A percentile compares a stretch with the other conserved stretches of the same genome.
These are phyloP conservation scores for Alternaria brassicicola DNA, from an alignment of 2,329 filamentous ascomycete genomes.

Conservation along the genomic window DNA sequence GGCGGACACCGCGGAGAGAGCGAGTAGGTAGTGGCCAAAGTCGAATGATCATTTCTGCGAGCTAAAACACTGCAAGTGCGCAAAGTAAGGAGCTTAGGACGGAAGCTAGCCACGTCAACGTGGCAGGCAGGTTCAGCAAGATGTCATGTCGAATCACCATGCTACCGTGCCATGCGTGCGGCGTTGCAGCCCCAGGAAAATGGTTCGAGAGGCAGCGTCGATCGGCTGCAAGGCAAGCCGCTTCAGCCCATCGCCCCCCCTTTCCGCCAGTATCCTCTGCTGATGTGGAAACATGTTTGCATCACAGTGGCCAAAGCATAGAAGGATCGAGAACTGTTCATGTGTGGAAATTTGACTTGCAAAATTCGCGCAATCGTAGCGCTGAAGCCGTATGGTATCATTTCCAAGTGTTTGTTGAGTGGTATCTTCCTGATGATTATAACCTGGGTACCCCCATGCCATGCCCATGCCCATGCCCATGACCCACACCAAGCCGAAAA, in stretches of 20 bases:
- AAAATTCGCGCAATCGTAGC: constrained; percentile 8
- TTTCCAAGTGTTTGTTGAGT: constrained; percentile 24
- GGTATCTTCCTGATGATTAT: constrained; percentile 10
- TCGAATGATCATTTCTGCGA: neutral
- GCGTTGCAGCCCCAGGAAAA: neutral
- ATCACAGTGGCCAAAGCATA: neutral
- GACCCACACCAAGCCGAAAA: constrained; percentile 2
- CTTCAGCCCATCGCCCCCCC: neutral
- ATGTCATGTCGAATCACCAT: constrained; percentile 1
- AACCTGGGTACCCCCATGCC: neutral
- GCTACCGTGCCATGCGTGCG: neutral
- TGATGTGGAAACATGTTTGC: neutral
- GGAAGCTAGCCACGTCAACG: constrained; percentile 30
- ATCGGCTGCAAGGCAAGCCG: constrained; percentile 2
- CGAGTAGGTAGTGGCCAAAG: constrained; percentile 1
- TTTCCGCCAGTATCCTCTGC: neutral
- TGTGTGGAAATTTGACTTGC: neutral
- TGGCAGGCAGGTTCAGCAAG: constrained; percentile 2
- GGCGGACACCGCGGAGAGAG: neutral
- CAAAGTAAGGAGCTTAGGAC: constrained; percentile 1
- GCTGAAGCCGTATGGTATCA: constrained; percentile 27
- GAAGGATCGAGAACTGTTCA: neutral
- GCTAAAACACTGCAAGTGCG: neutral
- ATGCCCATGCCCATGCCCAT: neutral
- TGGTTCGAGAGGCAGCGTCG: neutral